phyloP scores from a whole-genome alignment of 2,329 filamentous ascomycete genomes.

The Dactylonectria macrodidyma region DNA sequence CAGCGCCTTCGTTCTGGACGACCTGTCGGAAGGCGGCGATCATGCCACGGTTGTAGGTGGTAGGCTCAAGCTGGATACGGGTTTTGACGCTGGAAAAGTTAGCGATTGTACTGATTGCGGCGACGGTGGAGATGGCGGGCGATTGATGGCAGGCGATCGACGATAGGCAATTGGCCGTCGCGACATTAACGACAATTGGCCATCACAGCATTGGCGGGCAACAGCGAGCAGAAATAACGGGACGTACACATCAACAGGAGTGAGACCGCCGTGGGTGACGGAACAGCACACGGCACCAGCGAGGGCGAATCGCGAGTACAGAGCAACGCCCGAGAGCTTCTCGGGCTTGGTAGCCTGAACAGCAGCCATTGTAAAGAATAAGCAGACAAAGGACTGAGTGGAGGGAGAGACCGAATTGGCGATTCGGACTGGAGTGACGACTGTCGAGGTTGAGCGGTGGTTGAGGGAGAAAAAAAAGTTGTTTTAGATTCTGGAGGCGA shows the following conservation, averaged over 20 bases:
- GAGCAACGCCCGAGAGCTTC: slow-evolving; percentile 68
- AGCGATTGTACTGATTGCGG: slow-evolving; percentile 27
- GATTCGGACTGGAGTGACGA: slow-evolving; percentile 33
- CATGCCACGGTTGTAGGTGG: slow-evolving; percentile 89
- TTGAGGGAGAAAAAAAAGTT: slow-evolving; percentile 36
- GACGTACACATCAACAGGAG: slow-evolving; percentile 99
- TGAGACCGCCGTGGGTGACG: slow-evolving; percentile 96
- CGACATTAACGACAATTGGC: slow-evolving; percentile 39
- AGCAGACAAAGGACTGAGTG: slow-evolving; percentile 52
- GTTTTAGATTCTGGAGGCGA: slow-evolving; percentile 42
- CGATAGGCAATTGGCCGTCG: background rate
- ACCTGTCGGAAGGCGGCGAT: slow-evolving; percentile 91
- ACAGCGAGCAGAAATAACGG: background rate
- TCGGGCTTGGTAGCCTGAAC: slow-evolving; percentile 57
- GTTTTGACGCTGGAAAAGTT: slow-evolving; percentile 84
- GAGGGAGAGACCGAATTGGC: slow-evolving; percentile 47
- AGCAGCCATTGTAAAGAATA: slow-evolving; percentile 60
- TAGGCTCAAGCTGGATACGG: slow-evolving; percentile 92
- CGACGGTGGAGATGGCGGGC: background rate
- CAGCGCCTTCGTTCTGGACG: slow-evolving; percentile 86
- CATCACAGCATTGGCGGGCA: background rate
- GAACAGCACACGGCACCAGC: slow-evolving; percentile 98
- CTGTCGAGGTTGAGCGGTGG: slow-evolving; percentile 2
- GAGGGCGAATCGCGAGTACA: slow-evolving; percentile 97
- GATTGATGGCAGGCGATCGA: no score